A percentile compares a stretch with the other conserved stretches of the same genome.
Conservation (phyloP, 176 grass and related monocot species). For the Chloris gayana region DNA sequence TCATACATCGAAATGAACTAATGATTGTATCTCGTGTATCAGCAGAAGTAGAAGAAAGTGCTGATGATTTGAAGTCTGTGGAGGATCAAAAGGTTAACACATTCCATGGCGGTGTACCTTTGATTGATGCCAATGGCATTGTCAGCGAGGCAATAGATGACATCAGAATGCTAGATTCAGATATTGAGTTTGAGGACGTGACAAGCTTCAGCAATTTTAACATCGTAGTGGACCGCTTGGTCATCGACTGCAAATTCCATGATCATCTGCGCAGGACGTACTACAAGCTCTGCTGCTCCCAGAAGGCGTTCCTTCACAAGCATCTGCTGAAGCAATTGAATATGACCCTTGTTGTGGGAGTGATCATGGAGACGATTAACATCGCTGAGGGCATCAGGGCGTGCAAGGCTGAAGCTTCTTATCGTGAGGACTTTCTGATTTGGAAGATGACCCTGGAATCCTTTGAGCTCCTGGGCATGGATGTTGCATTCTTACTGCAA, state of each 20-base stretch:
- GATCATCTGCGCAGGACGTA: conserved; percentile 31
- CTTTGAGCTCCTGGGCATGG: conserved; percentile 46
- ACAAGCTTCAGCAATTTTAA: conserved; percentile 34
- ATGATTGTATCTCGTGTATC: conserved; percentile 15
- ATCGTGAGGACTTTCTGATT: conserved; percentile 11
- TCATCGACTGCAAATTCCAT: conserved; percentile 42
- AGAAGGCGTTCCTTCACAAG: conserved; percentile 47
- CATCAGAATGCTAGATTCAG: conserved; percentile 36
- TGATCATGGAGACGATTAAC: conserved; percentile 52
- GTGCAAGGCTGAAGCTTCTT: neutral
- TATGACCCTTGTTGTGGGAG: conserved; percentile 30
- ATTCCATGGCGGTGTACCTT: neutral
- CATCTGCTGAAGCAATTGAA: conserved; percentile 39
- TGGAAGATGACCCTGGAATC: conserved; percentile 55
- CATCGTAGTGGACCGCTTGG: conserved; percentile 37
- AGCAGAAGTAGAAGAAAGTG: neutral
- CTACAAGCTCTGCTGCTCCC: conserved; percentile 46
- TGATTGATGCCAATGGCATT: neutral
- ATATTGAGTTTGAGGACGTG: conserved; percentile 5
- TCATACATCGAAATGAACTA: neutral
- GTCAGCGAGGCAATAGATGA: conserved; percentile 19
- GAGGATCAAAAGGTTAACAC: neutral
- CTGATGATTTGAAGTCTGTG: neutral
- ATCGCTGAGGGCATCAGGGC: conserved; percentile 41
- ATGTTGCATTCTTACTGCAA: conserved; percentile 36